phyloP scores from a whole-genome alignment of 2,329 filamentous ascomycete species.

The Calycina herbarum region DNA sequence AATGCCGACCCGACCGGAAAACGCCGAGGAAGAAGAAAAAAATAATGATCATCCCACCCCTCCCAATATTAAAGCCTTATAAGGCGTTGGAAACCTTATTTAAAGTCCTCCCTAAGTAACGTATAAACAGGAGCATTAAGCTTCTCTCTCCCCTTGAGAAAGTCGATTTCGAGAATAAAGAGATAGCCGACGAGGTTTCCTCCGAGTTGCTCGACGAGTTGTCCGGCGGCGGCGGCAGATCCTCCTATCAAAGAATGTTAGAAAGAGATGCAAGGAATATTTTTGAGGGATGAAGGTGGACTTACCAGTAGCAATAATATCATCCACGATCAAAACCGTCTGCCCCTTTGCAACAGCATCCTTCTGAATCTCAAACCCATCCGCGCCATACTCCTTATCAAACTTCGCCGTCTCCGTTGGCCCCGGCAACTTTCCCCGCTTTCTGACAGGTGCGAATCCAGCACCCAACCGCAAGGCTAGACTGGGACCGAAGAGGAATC shows the following conservation, averaged over 20 bases:
- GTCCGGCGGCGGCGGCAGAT: slow-evolving; percentile 82
- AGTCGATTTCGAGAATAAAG: slow-evolving; percentile 94
- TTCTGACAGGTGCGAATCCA: slow-evolving; percentile 89
- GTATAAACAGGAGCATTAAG: slow-evolving; percentile 82
- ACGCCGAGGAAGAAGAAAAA: neutral
- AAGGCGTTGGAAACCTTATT: neutral
- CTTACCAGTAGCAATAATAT: slow-evolving; percentile 97
- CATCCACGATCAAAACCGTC: slow-evolving; percentile 90
- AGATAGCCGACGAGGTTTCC: slow-evolving; percentile 85
- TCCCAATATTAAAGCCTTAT: too few species aligned
- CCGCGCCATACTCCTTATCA: slow-evolving; percentile 93
- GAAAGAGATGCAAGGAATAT: neutral
- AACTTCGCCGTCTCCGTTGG: slow-evolving; percentile 82
- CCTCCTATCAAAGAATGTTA: slow-evolving; percentile 60
- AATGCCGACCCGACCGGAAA: slow-evolving; percentile 2
- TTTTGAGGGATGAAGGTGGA: neutral
- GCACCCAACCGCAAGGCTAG: slow-evolving; percentile 81
- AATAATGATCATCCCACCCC: neutral
- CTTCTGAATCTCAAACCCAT: slow-evolving; percentile 94
- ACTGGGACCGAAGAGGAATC: slow-evolving; percentile 91
- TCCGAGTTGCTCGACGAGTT: slow-evolving; percentile 82
- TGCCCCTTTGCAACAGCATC: slow-evolving; percentile 82
- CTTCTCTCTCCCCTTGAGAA: slow-evolving; percentile 88
- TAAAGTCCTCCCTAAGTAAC: slow-evolving; percentile 56
- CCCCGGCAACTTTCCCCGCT: slow-evolving; percentile 93